phyloP scores from a whole-genome alignment of 495 filamentous ascomycete genomes.

The Hyphodiscus hymeniophilus region DNA sequence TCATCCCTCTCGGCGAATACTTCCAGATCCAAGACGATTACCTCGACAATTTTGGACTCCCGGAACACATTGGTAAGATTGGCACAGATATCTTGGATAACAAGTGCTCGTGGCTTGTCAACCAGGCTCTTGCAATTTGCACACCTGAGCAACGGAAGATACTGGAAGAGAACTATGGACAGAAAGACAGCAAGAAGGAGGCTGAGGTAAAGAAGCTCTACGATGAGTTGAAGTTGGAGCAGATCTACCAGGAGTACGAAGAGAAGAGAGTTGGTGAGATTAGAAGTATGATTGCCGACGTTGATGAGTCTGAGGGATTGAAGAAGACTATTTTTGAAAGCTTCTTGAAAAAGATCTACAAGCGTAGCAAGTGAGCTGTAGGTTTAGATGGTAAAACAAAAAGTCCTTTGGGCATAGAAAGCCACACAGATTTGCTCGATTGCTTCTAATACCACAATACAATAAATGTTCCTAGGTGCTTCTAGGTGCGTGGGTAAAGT shows the following conservation, averaged over 20 bases:
- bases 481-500: too few species aligned
- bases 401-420: too few species aligned
- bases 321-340: conserved; percentile 84
- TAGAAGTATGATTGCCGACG: conserved; percentile 58
- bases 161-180: conserved; percentile 80
- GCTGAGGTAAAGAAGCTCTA: conserved; percentile 79
- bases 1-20: conserved; percentile 98
- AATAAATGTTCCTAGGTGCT: too few species aligned
- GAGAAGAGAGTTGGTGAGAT: conserved; percentile 72
- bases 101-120: conserved; percentile 97
- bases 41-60: conserved; percentile 92
- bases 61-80: conserved; percentile 89
- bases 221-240: conserved; percentile 72
- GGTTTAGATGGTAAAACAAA: too few species aligned
- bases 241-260: conserved; percentile 80
- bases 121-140: conserved; percentile 75
- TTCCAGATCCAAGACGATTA: conserved; percentile 99
- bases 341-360: conserved; percentile 95
- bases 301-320: conserved; percentile 79
- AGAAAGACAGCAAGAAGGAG: conserved; percentile 75
- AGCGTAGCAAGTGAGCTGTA: conserved; percentile 71
- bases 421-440: too few species aligned
- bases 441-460: too few species aligned
- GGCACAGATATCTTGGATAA: conserved; percentile 98
- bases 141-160: conserved; percentile 74